Conservation (phyloP, 192 early-diverging fungal genomes). For the Backusella macrospora region DNA sequence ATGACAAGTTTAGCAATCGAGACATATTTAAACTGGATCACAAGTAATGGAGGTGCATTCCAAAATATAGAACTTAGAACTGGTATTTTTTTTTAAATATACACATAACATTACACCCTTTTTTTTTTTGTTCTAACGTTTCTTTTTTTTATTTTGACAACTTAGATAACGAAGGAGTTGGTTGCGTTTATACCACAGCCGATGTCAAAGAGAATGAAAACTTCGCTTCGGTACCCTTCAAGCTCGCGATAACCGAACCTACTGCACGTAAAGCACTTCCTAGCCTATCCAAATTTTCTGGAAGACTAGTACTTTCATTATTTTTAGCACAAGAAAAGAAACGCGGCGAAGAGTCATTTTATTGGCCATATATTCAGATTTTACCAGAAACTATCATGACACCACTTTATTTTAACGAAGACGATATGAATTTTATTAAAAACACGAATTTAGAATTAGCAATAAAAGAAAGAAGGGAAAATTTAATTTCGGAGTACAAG, state of each 20-base stretch:
- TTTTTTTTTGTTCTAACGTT: not conserved
- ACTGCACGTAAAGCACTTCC: slow-evolving; percentile 44
- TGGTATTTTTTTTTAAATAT: not conserved
- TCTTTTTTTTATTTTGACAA: not conserved
- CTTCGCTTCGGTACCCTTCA: slow-evolving; percentile 57
- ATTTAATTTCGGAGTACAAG: slow-evolving; percentile 40
- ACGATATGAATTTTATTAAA: slow-evolving; percentile 49
- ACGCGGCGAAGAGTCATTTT: slow-evolving; percentile 48
- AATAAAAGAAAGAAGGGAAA: slow-evolving; percentile 43
- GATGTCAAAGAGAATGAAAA: slow-evolving; percentile 44
- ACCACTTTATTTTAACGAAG: slow-evolving; percentile 51
- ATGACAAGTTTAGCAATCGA: slow-evolving; percentile 8
- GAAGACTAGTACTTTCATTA: slow-evolving; percentile 49
- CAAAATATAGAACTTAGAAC: slow-evolving; percentile 12
- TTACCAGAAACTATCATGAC: slow-evolving; percentile 58
- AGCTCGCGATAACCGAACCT: slow-evolving; percentile 49
- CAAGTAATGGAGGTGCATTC: slow-evolving; percentile 1
- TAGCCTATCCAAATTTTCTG: slow-evolving; percentile 21
- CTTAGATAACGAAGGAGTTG: slow-evolving; percentile 9
- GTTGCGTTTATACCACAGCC: slow-evolving; percentile 50
- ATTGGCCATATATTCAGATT: slow-evolving; percentile 63
- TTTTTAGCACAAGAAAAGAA: slow-evolving; percentile 57
- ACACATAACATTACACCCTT: not conserved
- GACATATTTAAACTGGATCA: slow-evolving; percentile 23
- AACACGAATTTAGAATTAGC: slow-evolving; percentile 59